These are phyloP conservation scores for Starmerella floris DNA, from an alignment of 805 yeast genomes.

Conservation along the genomic window DNA sequence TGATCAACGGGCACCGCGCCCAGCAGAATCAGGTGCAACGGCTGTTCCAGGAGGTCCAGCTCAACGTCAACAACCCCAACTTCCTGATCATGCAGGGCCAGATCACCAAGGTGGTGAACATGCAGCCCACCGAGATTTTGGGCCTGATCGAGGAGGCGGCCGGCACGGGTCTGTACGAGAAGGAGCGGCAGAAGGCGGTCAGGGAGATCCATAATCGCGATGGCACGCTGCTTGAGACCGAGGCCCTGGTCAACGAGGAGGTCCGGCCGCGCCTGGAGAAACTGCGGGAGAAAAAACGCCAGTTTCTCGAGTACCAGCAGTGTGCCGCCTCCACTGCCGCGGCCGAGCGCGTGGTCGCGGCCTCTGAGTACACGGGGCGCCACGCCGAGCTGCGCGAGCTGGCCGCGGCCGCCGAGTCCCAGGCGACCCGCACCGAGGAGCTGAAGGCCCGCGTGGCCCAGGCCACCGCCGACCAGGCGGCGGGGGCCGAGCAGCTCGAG, in stretches of 20 bases:
- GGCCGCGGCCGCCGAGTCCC: slow-evolving; percentile 1
- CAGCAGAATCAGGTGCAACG: slow-evolving; percentile 86
- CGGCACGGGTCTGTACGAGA: slow-evolving; percentile 92
- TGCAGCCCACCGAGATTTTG: slow-evolving; percentile 84
- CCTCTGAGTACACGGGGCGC: slow-evolving; percentile 46
- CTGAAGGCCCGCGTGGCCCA: slow-evolving; percentile 20
- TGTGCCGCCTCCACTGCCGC: slow-evolving; percentile 70
- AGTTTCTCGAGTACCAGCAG: slow-evolving; percentile 74
- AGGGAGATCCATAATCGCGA: slow-evolving; percentile 87
- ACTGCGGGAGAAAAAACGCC: slow-evolving; percentile 65
- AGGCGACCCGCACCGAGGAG: slow-evolving; percentile 23
- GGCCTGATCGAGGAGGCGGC: slow-evolving; percentile 96
- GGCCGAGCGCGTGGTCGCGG: slow-evolving; percentile 56
- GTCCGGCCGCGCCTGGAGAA: slow-evolving; percentile 84
- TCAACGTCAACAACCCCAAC: slow-evolving; percentile 92
- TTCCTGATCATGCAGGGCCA: slow-evolving; percentile 98
- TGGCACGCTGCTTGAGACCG: slow-evolving; percentile 64
- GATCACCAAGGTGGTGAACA: slow-evolving; percentile 90
- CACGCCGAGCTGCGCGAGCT: slow-evolving; percentile 6
- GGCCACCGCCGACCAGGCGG: background rate
- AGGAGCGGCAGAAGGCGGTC: slow-evolving; percentile 80
- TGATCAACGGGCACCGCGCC: slow-evolving; percentile 91
- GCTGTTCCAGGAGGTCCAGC: slow-evolving; percentile 84
- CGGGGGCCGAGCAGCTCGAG: slow-evolving; percentile 3
- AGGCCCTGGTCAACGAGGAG: slow-evolving; percentile 62